phyloP scores from a whole-genome alignment of 495 filamentous ascomycete species.

The Penicillium dipodomyicola region DNA sequence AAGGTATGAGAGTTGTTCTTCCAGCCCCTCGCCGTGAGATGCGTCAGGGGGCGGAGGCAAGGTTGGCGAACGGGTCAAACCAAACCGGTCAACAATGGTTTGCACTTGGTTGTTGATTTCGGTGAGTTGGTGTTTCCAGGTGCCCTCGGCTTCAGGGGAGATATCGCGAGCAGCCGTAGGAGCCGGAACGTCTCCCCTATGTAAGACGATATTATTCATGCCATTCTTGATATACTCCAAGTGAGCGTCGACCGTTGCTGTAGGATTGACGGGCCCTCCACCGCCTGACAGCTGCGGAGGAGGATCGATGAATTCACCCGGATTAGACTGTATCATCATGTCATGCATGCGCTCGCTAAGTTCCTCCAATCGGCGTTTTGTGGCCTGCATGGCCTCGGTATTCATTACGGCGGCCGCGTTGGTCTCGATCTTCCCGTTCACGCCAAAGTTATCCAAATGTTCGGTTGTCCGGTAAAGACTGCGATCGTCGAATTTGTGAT shows the following conservation, averaged over 20 bases:
- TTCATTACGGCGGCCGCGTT: slow-evolving; percentile 20
- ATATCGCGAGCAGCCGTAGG: background rate
- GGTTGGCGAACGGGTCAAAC: slow-evolving; percentile 41
- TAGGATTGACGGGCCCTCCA: slow-evolving; percentile 23
- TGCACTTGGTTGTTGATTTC: slow-evolving; percentile 53
- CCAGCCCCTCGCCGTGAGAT: slow-evolving; percentile 39
- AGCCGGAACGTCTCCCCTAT: slow-evolving; percentile 7
- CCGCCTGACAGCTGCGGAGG: slow-evolving; percentile 31
- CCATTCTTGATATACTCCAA: slow-evolving; percentile 52
- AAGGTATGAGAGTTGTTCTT: slow-evolving; percentile 56
- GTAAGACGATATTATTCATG: slow-evolving; percentile 36
- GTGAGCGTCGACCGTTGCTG: slow-evolving; percentile 42
- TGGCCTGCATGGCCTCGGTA: slow-evolving; percentile 50
- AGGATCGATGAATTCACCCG: slow-evolving; percentile 36
- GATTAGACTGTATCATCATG: slow-evolving; percentile 61
- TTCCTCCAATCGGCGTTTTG: slow-evolving; percentile 67
- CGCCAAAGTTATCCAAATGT: slow-evolving; percentile 55
- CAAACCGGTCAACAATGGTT: slow-evolving; percentile 48
- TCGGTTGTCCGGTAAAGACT: slow-evolving; percentile 75
- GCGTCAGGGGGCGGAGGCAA: slow-evolving; percentile 49
- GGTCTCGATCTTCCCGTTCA: slow-evolving; percentile 24
- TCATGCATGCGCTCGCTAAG: slow-evolving; percentile 68
- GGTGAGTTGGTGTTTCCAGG: slow-evolving; percentile 44
- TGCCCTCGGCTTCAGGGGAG: slow-evolving; percentile 28
- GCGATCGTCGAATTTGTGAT: slow-evolving; percentile 71